These are phyloP conservation scores for Flaveria robusta DNA, from an alignment of 129 eudicot genomes.

Conservation along the genomic window DNA sequence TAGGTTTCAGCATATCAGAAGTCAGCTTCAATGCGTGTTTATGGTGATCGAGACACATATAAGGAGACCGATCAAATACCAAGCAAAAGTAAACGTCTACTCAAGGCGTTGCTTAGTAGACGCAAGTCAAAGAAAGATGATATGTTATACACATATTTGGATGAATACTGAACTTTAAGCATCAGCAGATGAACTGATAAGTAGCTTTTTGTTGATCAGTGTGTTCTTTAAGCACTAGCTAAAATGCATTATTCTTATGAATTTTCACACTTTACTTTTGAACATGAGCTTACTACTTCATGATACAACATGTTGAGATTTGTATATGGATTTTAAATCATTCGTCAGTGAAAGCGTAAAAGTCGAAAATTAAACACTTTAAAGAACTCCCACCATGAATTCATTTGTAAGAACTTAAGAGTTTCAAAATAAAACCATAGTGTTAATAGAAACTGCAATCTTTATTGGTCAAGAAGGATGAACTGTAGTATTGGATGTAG, in stretches of 20 bases:
- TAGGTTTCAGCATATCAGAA: slow-evolving; percentile 62
- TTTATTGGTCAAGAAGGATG: too few species aligned
- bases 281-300: too few species aligned
- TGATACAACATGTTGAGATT: too few species aligned
- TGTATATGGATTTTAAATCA: too few species aligned
- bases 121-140: slow-evolving; percentile 93
- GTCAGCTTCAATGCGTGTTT: slow-evolving; percentile 83
- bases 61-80: slow-evolving; percentile 60
- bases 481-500: too few species aligned
- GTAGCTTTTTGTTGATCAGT: neutral
- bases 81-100: slow-evolving; percentile 93
- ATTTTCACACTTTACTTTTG: slow-evolving; percentile 3
- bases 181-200: neutral
- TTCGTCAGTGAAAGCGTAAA: too few species aligned
- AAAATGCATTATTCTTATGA: slow-evolving; percentile 11
- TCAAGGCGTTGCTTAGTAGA: slow-evolving; percentile 84
- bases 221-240: too few species aligned
- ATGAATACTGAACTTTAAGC: slow-evolving; percentile 60
- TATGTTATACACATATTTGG: slow-evolving; percentile 70
- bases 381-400: too few species aligned
- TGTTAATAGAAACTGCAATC: too few species aligned
- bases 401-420: too few species aligned
- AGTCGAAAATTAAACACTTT: too few species aligned
- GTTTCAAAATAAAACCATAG: too few species aligned
- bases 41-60: slow-evolving; percentile 47